Conservation (phyloP, 225 moss, liverwort and hornwort species). For the Rhytidiadelphus loreus region DNA sequence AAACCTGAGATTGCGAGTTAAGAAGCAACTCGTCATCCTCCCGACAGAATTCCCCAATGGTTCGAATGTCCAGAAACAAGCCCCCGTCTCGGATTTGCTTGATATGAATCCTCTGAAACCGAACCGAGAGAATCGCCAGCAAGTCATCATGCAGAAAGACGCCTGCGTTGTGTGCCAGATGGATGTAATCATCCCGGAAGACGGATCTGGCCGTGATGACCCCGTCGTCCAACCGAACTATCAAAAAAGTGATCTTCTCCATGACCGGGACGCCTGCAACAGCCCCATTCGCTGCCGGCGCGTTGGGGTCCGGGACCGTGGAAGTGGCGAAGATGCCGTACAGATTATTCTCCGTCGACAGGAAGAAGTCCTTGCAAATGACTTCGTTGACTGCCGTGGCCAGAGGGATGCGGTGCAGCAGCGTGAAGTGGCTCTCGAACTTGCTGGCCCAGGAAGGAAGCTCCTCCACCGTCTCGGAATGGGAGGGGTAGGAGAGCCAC, state of each 20-base stretch:
- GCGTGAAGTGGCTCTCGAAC: conserved; percentile 71
- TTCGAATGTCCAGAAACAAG: conserved; percentile 59
- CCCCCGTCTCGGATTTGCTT: conserved; percentile 74
- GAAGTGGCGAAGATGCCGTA: conserved; percentile 78
- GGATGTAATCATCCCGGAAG: conserved; percentile 74
- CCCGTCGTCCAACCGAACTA: conserved; percentile 71
- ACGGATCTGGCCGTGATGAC: conserved; percentile 47
- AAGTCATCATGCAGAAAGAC: conserved; percentile 81
- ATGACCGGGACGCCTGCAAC: conserved; percentile 58
- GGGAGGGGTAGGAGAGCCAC: conserved; percentile 56
- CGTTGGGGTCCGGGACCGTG: conserved; percentile 27
- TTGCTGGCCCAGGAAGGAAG: conserved; percentile 45
- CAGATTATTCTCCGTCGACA: conserved; percentile 66
- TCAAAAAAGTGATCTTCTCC: conserved; percentile 63
- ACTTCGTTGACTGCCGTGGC: conserved; percentile 43
- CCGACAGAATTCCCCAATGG: conserved; percentile 57
- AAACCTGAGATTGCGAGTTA: conserved; percentile 62
- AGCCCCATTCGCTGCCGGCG: conserved; percentile 13
- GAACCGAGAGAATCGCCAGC: conserved; percentile 60
- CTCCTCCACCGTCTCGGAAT: conserved; percentile 37
- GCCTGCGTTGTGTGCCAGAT: conserved; percentile 68
- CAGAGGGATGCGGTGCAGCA: conserved; percentile 46
- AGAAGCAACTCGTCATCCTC: conserved; percentile 81
- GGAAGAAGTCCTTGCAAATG: conserved; percentile 85
- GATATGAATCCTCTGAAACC: conserved; percentile 67